These are phyloP conservation scores for Asclepias syriaca DNA, from an alignment of 257 asterid species.

Conservation along the genomic window DNA sequence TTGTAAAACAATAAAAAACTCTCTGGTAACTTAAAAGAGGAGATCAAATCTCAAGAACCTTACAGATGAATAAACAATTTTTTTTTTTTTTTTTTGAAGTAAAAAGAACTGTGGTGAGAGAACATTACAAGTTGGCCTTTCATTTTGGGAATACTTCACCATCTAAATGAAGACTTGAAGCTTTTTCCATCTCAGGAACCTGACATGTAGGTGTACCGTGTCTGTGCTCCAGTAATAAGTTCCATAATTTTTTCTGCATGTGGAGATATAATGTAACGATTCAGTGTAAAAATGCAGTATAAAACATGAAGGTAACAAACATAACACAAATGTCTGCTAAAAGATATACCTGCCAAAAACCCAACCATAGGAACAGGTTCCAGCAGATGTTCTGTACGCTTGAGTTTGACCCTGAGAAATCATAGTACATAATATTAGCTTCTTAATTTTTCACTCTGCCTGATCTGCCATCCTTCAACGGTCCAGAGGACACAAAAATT, in stretches of 20 bases:
- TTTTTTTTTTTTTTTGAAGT: neutral
- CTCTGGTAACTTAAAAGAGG: too few relatives aligned
- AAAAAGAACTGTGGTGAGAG: neutral
- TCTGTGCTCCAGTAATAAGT: constrained; percentile 87
- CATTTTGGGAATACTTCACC: neutral
- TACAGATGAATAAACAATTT: too few relatives aligned
- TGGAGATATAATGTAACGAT: neutral
- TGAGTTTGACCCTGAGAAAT: constrained; percentile 74
- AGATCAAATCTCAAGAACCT: too few relatives aligned
- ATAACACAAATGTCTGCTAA: neutral
- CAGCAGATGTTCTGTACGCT: constrained; percentile 51
- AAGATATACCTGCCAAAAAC: constrained; percentile 60
- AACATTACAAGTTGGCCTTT: neutral
- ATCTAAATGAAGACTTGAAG: neutral
- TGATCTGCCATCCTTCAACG: neutral
- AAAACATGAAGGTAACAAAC: neutral
- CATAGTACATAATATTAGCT: constrained; percentile 19
- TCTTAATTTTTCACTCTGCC: neutral
- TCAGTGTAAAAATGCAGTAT: neutral
- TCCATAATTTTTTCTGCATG: constrained; percentile 80
- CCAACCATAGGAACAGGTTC: constrained; percentile 86
- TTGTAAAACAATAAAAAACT: neutral
- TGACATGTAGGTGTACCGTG: constrained; percentile 95
- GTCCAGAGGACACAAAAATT: neutral
- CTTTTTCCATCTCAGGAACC: constrained; percentile 58